Evolutionary conservation across 176 grass and related monocot genomes (phyloP), one percentile per base, ranked within the genome.

Genomic region (Saccharum officinarum): DNA sequence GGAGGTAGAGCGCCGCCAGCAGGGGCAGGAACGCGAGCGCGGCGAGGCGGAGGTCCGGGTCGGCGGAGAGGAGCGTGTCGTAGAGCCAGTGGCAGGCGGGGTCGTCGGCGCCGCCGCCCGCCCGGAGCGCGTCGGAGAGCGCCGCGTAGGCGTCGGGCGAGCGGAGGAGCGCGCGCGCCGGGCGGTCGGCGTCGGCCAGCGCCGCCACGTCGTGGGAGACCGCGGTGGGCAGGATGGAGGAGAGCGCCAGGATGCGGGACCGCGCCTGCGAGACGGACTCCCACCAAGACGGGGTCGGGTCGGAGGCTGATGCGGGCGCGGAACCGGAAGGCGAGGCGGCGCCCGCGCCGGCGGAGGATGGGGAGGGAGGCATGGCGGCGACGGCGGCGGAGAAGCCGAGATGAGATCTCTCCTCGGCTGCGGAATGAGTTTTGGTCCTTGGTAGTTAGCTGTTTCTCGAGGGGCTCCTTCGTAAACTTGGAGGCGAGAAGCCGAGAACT

Each of bases 21-120:
- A 99, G 77, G 40, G 97, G 97, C 10, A 99, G 88, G 44, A 99
- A 96, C 17, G 97, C 91, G 25, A 99, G 90, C 57, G 88, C 91
- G 28, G 94, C 88, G 49, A 99, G 93, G 81, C 97, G 93, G 84
- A 99, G 97, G 75, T 99, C 93, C 22, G 93, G 84, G 84, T 99
- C 97, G 7, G 90, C 81, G 74, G 97, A 94, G 81, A 94, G 92
- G 74, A 94, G 89, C n/a, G 93, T 99, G 38, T 99, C 97, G 73
- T 99, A 99, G 69, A 99, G 90, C 97, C 97, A 99, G 69, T 99
- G 92, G 84, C 97, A 99, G 41, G 92, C 83, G 0, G 91, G 90
- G 70, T 99, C 93, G 66, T 92, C 90, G 30, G 93, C 93, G 78
- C 93, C 91, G 36, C 97, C 97, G 16, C 93, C 92, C 3, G 93